Evolutionary conservation across 352 stramenopile species (phyloP).

Genomic region (Globisporangium perplexum): DNA sequence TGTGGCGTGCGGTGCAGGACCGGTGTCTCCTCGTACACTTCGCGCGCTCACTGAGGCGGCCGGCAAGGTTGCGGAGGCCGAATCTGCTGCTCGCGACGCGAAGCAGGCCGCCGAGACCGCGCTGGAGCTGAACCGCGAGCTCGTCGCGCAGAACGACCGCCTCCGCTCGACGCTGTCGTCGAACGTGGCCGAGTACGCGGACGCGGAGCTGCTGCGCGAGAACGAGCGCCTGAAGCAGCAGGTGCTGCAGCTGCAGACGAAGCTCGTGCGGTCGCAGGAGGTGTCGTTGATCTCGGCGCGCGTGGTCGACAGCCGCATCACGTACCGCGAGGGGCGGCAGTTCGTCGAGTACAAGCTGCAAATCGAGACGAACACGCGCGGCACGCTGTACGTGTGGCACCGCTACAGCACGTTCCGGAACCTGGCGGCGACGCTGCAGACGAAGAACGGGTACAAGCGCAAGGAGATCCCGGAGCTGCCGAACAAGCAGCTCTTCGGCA

Average conservation of each 20-base stretch:
- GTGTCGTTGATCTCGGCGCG: conserved; percentile 62
- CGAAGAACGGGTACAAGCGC: conserved; percentile 71
- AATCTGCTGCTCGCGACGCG: conserved; percentile 62
- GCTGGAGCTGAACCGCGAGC: conserved; percentile 53
- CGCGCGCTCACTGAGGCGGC: conserved; percentile 63
- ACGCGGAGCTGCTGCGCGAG: conserved; percentile 57
- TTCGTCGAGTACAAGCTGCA: conserved; percentile 77
- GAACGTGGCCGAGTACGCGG: conserved; percentile 64
- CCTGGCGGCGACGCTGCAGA: conserved; percentile 57
- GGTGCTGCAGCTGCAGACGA: conserved; percentile 62
- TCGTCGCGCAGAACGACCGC: conserved; percentile 57
- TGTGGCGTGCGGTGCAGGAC: conserved; percentile 10
- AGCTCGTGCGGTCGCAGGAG: conserved; percentile 59
- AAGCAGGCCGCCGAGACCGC: conserved; percentile 57
- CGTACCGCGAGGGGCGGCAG: conserved; percentile 56
- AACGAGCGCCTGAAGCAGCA: conserved; percentile 71
- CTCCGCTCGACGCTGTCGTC: conserved; percentile 56
- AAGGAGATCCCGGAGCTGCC: conserved; percentile 71
- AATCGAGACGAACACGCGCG: conserved; percentile 66
- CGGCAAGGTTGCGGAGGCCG: conserved; percentile 68
- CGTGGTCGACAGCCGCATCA: conserved; percentile 66
- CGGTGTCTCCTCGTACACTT: conserved; percentile 56
- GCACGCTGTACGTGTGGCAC: conserved; percentile 67
- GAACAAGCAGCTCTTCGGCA: conserved; percentile 69
- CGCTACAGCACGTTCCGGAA: conserved; percentile 80